Evolutionary conservation across 768 basidiomycete genomes (phyloP), one percentile per base, ranked within the genome.

Genomic region (Serpula lacrymans): DNA sequence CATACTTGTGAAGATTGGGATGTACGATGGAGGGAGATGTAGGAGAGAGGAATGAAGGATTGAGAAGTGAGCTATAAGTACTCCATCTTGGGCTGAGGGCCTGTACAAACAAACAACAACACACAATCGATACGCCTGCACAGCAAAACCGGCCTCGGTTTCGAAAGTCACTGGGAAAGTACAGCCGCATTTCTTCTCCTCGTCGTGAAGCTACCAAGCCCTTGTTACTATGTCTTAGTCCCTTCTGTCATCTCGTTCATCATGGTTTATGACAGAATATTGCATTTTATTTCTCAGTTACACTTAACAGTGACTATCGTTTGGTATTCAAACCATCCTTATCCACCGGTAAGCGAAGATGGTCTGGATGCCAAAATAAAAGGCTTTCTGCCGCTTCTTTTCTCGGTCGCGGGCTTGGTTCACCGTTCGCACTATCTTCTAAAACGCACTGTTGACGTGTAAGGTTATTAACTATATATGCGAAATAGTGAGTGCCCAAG

Each of bases 91-190:
- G 60, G 60, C 48, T 46, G 40, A 62, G 60, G 60, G 59, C 43
- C 16, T 5, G n/a, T n/a, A n/a, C n/a, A n/a, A n/a, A 48, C 60
- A 62, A 64, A 64, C 21, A 62, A 39, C n/a, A 18, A 34, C 55
- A 62, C 62, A 60, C 8, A 49, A 36, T 16, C n/a, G 14, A 18
- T 33, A 33, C 14, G 31, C 31, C 8, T 8, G 31, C 31, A 33
- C 31, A 33, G 31, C 7, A 14, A 33, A n/a, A n/a, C n/a, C n/a
- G 31, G 14, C 20, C 14, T 18, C 31, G 31, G 31, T 14, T 14
- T 14, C 31, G 7, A 33, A 24, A 24, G 20, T 34, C 14, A 26
- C 18, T 34, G 31, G 31, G 20, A n/a, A 33, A 33, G n/a, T 18
- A 14, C 31, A 9, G 27, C 20, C 31, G 8, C 31, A 33, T 6